Evolutionary conservation across 1,139 yeast species (phyloP).

Genomic region (Magnusiomyces tetraspermus): DNA sequence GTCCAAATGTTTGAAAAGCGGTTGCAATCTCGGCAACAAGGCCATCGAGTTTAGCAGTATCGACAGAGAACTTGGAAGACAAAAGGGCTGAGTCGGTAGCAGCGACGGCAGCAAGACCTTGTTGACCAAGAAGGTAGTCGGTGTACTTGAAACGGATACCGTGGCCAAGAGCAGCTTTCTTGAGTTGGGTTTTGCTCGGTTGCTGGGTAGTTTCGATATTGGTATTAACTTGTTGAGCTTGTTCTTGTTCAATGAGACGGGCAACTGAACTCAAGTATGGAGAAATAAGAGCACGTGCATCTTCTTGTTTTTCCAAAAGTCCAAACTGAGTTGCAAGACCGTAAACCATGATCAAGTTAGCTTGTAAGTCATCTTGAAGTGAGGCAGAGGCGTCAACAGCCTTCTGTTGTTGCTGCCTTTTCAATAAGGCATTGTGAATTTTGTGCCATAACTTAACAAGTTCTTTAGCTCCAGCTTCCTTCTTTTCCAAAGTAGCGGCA

Average conservation of each 20-base stretch:
- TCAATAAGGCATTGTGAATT: not conserved
- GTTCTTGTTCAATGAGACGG: not conserved
- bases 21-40: constrained; percentile 3
- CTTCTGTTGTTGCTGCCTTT: not conserved
- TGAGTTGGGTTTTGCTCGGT: not conserved
- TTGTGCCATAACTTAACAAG: constrained; percentile 9
- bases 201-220: not conserved
- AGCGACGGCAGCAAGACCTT: constrained; percentile 9
- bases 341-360: constrained; percentile 12
- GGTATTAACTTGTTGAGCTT: not conserved
- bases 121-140: constrained; percentile 10
- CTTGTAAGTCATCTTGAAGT: constrained; percentile 6
- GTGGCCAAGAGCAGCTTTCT: constrained; percentile 1
- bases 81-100: constrained; percentile 5
- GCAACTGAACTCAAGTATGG: constrained; percentile 3
- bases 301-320: not conserved
- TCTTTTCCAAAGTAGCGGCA: constrained; percentile 10
- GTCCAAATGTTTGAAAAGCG: not conserved
- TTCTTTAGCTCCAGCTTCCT: constrained; percentile 3
- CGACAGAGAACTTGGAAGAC: not conserved
- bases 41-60: constrained; percentile 1
- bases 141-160: constrained; percentile 9
- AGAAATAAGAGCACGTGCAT: not conserved
- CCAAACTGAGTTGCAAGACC: constrained; percentile 6
- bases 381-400: not conserved